Conservation (phyloP, 2,329 filamentous ascomycete species). For the Fusarium miscanthi region DNA sequence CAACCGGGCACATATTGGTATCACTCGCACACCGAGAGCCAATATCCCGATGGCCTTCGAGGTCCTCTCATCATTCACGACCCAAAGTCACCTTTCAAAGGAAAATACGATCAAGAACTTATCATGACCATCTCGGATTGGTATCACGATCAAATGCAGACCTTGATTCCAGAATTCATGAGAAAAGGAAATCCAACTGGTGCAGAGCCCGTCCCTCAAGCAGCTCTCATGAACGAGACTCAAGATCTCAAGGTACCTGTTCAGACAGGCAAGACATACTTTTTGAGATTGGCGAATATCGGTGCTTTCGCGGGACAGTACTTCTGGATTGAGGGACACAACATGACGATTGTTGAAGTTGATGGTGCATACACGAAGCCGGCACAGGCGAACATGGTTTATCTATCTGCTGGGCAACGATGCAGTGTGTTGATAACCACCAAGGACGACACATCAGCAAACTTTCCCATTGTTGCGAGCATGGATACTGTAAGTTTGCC, state of each 20-base stretch:
- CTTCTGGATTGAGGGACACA: slow-evolving; percentile 74
- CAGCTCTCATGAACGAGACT: slow-evolving; percentile 78
- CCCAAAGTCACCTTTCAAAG: slow-evolving; percentile 64
- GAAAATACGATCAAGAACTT: slow-evolving; percentile 70
- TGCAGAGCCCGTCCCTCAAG: slow-evolving; percentile 74
- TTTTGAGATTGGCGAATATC: slow-evolving; percentile 66
- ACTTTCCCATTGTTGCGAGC: slow-evolving; percentile 75
- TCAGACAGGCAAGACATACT: slow-evolving; percentile 69
- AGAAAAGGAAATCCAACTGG: slow-evolving; percentile 66
- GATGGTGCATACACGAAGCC: slow-evolving; percentile 77
- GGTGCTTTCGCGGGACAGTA: slow-evolving; percentile 77
- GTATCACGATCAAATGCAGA: slow-evolving; percentile 71
- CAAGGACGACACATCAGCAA: slow-evolving; percentile 66
- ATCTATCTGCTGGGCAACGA: slow-evolving; percentile 75
- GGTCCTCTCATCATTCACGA: slow-evolving; percentile 74
- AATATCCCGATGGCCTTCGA: slow-evolving; percentile 77
- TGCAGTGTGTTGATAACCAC: slow-evolving; percentile 71
- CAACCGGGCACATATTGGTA: slow-evolving; percentile 85
- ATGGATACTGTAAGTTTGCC: slow-evolving; percentile 70
- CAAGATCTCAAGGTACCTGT: slow-evolving; percentile 69
- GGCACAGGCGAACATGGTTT: slow-evolving; percentile 69
- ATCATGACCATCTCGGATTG: slow-evolving; percentile 76
- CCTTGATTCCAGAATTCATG: slow-evolving; percentile 61
- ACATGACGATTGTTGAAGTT: slow-evolving; percentile 76
- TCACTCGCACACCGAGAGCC: slow-evolving; percentile 74